phyloP scores from a whole-genome alignment of 805 yeast species.

The Cyberlindnera maritima region DNA sequence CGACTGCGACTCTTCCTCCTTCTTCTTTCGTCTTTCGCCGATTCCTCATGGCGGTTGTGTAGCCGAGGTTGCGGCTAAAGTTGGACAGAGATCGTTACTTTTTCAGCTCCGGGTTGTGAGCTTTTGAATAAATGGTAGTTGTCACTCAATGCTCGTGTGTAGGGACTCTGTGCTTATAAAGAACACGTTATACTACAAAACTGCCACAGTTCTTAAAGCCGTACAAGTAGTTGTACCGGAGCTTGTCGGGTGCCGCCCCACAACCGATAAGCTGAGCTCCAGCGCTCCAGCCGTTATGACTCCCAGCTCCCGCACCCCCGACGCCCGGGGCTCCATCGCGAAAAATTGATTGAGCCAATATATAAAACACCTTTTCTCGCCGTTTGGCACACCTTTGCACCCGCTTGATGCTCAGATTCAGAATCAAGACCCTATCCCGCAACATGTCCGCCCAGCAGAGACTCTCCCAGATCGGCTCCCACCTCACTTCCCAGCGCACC shows the following conservation, averaged over 20 bases:
- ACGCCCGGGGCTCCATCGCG: constrained; percentile 2
- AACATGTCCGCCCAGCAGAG: constrained; percentile 25
- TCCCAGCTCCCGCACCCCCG: neutral
- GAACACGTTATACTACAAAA: too few relatives aligned
- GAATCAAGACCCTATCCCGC: neutral
- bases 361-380: neutral
- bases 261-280: neutral
- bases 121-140: too few relatives aligned
- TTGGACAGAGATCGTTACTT: too few relatives aligned
- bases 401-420: neutral
- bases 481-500: constrained; percentile 17
- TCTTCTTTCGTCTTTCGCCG: too few relatives aligned
- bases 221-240: too few relatives aligned
- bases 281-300: neutral
- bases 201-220: too few relatives aligned
- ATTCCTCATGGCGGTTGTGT: too few relatives aligned
- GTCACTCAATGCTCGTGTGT: too few relatives aligned
- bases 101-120: too few relatives aligned
- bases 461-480: constrained; percentile 23
- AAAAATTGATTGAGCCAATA: neutral
- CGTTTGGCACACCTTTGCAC: neutral
- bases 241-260: constrained; percentile 1
- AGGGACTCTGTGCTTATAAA: too few relatives aligned
- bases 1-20: too few relatives aligned
- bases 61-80: constrained; percentile 1